Evolutionary conservation across 768 basidiomycete species (phyloP), one percentile per base, ranked within the genome.

Genomic region (Tremella yokohamensis): DNA sequence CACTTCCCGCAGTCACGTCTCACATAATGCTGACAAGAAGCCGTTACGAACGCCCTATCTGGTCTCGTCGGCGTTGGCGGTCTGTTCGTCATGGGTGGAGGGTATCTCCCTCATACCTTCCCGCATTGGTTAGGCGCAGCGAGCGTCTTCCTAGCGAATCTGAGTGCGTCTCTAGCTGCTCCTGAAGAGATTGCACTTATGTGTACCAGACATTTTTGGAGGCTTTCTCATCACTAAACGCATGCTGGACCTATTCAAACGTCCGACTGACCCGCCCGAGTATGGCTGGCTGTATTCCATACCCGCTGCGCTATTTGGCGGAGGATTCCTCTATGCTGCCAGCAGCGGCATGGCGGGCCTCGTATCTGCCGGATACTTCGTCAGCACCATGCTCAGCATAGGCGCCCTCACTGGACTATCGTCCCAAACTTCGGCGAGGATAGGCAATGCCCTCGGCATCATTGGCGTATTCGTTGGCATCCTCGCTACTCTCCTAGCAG

Each of bases 211-310:
- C 69, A 89, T 92, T 53, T 84, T 87, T 37, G 90, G 90, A 25
- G 90, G 90, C 44, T 91, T 90, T 67, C 85, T 89, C 39, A 86
- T 91, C 66, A 90, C 89, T 20, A 90, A 90, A 76, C 85, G 89
- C 42, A 92, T 92, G 90, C 79, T 92, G 60, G 88, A 91, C 69
- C 89, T 92, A 86, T 92, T 92, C 77, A 88, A 87, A 78, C 85
- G 90, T 61, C 84, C 85, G 13, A 85, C 84, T 51, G 90, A 92
- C 76, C 90, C 90, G 8, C 88, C 90, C 3, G 90, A 92, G 70
- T 90, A 90, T 76, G 83, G 85, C 1, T 90, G 86, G 84, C 77
- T 92, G 9, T 91, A 91, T 66, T 82, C 82, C 20, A 75, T 90
- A 54, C 90, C 90, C 18, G 90, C 86, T 8, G 81, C 84, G 8